Percentiles rank a stretch among this genome's conserved stretches.
phyloP scores from a whole-genome alignment of 139 green algal genomes.

The Spirogloea muscicola region DNA sequence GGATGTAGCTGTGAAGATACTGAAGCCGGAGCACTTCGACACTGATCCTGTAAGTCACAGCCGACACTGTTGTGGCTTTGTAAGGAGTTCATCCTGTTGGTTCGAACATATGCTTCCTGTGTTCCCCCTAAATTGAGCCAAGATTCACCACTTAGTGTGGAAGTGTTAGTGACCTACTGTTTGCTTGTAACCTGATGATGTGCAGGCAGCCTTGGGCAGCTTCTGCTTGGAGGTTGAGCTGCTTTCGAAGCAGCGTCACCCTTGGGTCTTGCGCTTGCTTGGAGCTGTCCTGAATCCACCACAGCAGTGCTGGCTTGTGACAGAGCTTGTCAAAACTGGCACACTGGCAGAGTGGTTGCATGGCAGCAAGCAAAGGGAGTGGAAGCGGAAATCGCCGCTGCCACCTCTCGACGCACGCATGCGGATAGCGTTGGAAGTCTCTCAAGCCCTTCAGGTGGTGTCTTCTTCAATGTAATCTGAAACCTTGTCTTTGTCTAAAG shows the following conservation, averaged over 20 bases:
- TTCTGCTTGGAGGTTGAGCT: conserved; percentile 16
- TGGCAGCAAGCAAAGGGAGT: conserved; percentile 3
- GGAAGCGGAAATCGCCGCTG: conserved; percentile 7
- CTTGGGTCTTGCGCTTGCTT: conserved; percentile 7
- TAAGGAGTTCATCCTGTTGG: too few species aligned
- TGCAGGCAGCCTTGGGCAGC: conserved; percentile 3
- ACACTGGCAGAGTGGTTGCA: conserved; percentile 15
- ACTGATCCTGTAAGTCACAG: too few species aligned
- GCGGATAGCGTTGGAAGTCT: conserved; percentile 5
- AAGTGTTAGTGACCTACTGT: too few species aligned
- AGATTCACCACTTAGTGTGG: too few species aligned
- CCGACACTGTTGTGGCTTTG: too few species aligned
- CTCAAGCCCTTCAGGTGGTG: conserved; percentile 17
- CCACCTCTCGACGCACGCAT: neutral
- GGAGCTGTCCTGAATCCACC: neutral
- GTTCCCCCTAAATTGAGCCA: too few species aligned
- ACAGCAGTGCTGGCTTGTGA: conserved; percentile 17
- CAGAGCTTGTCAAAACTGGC: conserved; percentile 1
- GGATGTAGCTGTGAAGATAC: conserved; percentile 28
- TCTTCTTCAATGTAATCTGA: too few species aligned
- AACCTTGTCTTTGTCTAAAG: neutral
- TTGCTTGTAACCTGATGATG: too few species aligned
- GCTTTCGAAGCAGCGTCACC: conserved; percentile 11
- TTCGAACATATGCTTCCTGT: too few species aligned
- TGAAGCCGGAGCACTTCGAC: too few species aligned